Evolutionary conservation across 495 filamentous ascomycete species (phyloP).

Genomic region (Bombardia bombarda): DNA sequence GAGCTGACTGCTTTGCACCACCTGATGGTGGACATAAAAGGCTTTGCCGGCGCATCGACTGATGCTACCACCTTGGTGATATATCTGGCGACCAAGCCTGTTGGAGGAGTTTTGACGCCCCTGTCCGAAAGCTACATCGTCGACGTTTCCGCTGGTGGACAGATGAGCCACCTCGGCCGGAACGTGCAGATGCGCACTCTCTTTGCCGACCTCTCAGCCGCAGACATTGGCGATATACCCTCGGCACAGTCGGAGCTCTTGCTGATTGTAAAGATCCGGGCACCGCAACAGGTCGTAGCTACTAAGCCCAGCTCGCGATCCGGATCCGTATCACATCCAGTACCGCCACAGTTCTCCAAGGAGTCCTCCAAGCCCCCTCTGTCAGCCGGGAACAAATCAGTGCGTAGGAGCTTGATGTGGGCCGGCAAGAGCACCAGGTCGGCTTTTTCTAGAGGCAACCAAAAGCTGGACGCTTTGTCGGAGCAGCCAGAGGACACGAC

Average conservation of each 20-base stretch:
- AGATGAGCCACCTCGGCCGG: slow-evolving; percentile 49
- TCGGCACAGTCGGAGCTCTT: slow-evolving; percentile 62
- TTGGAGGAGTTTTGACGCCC: slow-evolving; percentile 51
- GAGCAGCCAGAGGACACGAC: slow-evolving; percentile 37
- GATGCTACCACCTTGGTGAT: slow-evolving; percentile 68
- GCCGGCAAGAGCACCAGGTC: slow-evolving; percentile 46
- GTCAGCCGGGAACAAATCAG: slow-evolving; percentile 42
- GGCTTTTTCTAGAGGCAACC: slow-evolving; percentile 36
- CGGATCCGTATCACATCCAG: slow-evolving; percentile 27
- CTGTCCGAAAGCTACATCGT: slow-evolving; percentile 78
- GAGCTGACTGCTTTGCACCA: slow-evolving; percentile 77
- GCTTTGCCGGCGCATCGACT: slow-evolving; percentile 62
- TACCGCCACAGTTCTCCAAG: slow-evolving; percentile 25
- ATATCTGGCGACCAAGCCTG: slow-evolving; percentile 65
- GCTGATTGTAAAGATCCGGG: slow-evolving; percentile 74
- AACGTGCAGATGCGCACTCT: slow-evolving; percentile 69
- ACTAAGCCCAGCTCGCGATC: slow-evolving; percentile 39
- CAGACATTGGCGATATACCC: slow-evolving; percentile 74
- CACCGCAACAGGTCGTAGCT: slow-evolving; percentile 43
- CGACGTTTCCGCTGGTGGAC: slow-evolving; percentile 67
- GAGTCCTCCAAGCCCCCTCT: slow-evolving; percentile 33
- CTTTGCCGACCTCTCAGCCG: slow-evolving; percentile 73
- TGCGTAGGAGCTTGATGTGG: slow-evolving; percentile 83
- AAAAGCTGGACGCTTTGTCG: slow-evolving; percentile 40
- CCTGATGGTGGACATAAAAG: slow-evolving; percentile 74